Evolutionary conservation across 495 filamentous ascomycete species (phyloP).

Genomic region (Annulohypoxylon nitens): DNA sequence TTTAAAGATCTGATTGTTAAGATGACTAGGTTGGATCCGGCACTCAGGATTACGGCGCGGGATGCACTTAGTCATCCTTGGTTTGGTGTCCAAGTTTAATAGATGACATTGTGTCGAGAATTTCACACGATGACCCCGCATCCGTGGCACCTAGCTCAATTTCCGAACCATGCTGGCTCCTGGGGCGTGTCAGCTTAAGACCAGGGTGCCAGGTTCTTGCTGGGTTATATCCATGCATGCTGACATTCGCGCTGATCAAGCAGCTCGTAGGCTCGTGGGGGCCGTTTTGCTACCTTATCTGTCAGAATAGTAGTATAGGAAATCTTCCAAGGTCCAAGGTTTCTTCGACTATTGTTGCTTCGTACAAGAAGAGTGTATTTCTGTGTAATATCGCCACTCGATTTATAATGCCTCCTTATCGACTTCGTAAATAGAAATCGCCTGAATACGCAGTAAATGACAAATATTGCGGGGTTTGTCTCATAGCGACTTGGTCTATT

Average conservation of each 20-base stretch:
- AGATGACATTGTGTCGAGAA: neutral
- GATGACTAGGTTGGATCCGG: conserved; percentile 9
- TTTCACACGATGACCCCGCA: neutral
- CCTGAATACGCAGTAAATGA: neutral
- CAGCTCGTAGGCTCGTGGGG: too few species aligned
- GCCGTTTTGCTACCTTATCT: too few species aligned
- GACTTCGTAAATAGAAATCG: neutral
- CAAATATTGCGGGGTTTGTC: neutral
- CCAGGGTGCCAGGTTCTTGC: too few species aligned
- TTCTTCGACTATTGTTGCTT: too few species aligned
- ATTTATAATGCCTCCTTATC: neutral
- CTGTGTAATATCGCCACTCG: neutral
- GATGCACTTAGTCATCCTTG: neutral
- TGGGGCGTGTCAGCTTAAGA: too few species aligned
- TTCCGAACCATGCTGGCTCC: too few species aligned
- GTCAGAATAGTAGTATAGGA: too few species aligned
- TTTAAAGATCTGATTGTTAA: conserved; percentile 10
- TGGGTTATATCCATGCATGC: too few species aligned
- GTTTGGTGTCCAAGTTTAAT: neutral
- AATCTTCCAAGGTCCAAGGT: too few species aligned
- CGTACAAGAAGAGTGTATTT: too few species aligned
- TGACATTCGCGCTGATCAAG: too few species aligned
- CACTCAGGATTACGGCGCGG: conserved; percentile 4
- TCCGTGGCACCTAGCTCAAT: too few species aligned
- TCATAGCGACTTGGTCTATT: neutral